Evolutionary conservation across 75 land plant species (phyloP), one percentile per base, ranked within the genome.

Genomic region (Adiantum capillusveneris): DNA sequence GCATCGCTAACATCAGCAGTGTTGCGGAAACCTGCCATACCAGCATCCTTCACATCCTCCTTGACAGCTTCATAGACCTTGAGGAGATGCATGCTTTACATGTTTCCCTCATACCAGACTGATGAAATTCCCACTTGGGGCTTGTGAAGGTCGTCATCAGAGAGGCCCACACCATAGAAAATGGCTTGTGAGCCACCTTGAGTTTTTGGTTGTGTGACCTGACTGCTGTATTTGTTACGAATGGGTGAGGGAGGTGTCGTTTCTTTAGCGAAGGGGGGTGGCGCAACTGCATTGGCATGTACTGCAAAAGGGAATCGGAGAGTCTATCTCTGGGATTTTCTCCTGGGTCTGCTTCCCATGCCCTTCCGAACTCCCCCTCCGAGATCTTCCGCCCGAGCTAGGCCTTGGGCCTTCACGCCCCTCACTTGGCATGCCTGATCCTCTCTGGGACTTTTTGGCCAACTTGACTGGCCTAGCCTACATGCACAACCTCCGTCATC

Each of bases 81-180:
- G 53, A 85, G 57, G 28, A 93, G 59, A 52, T 93, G 98, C 98
- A 93, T 93, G 69, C 88, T 93, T 56, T 95, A 93, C 5, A 95
- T 93, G 58, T 93, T 93, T 0, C 98, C 98, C 75, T 93, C 98
- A 64, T 93, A 93, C 98, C 98, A 93, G 0, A 93, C 90, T 0
- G 98, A 93, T 0, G 98, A 93, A 18, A 93, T 88, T 0, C 98
- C 98, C 22, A 93, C 76, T 75, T 93, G 95, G 37, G 98, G 79
- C 73, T 93, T 93, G 44, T 27, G 26, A 86, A 93, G 75, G 63
- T 93, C 96, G 0, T 76, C 84, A 1, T 81, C 81, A 21, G 75
- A 59, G 44, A 93, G 66, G 1, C 98, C 98, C 2, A 88, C 95
- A 39, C 98, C 98, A 59, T 83, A 83, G 29, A 93, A 75, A 9